Evolutionary conservation across 805 yeast species (phyloP), one percentile per base, ranked within the genome.

Genomic region (Lipomyces spencermartinsiae): DNA sequence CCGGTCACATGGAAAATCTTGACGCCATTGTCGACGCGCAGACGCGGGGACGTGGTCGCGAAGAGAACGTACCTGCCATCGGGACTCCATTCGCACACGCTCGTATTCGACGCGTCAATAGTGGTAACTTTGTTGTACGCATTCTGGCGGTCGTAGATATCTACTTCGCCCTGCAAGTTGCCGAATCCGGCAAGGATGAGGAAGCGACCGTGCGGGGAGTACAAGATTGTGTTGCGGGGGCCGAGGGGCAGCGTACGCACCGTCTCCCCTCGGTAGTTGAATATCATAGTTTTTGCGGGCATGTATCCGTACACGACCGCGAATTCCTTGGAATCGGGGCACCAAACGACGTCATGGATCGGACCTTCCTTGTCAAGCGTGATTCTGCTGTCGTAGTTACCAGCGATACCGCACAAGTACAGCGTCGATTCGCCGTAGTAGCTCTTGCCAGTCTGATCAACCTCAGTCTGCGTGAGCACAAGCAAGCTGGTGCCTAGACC

Each of bases 41-140:
- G 85, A 75, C 99, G 86, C 71, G 99, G 99, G 25, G 97, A 88
- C 0, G 98, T 95, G 4, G 98, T 96, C 22, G 99, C 98, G 16
- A 98, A 94, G 78, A 95, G 81, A 66, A 95, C 87, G 76, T 85
- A 93, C 76, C 95, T 88, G 51, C 99, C 98, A 80, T 95, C 97
- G 9, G 99, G 99, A 1, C 96, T 89, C 99, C 99, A 95, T 78
- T 91, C 92, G 78, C 97, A 94, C 58, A 90, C 96, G n/a, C 97
- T 89, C 16, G 98, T 93, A 81, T 95, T 96, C 58, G 97, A 82
- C 14, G 98, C 99, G 76, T 92, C 91, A 76, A 95, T 90, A 22
- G 91, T 84, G 25, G 93, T 83, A 63, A 95, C 86, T 78, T 91
- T 91, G 65, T 84, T 81, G 78, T 93, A 94, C 79, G 91, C 90